These are phyloP conservation scores for Elasticomyces elasticus DNA, from an alignment of 495 filamentous ascomycete species.

Conservation along the genomic window DNA sequence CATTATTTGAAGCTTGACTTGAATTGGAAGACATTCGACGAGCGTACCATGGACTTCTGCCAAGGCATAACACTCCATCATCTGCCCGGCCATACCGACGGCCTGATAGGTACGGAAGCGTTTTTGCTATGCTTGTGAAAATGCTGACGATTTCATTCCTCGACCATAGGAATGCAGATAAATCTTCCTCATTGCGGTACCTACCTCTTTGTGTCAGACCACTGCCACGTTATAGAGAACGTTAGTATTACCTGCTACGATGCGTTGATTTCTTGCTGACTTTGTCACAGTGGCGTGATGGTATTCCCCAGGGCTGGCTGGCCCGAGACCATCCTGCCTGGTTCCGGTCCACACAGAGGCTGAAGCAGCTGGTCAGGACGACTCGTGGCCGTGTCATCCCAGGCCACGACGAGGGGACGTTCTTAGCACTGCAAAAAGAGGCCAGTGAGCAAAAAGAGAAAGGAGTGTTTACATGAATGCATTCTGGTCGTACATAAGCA, in stretches of 20 bases:
- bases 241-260: background rate
- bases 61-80: slow-evolving; percentile 34
- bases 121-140: too few relatives aligned
- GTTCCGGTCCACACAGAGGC: slow-evolving; percentile 30
- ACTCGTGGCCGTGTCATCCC: slow-evolving; percentile 30
- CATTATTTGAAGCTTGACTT: slow-evolving; percentile 32
- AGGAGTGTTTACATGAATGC: slow-evolving; percentile 11
- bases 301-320: slow-evolving; percentile 21
- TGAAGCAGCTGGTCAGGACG: slow-evolving; percentile 28
- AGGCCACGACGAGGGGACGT: slow-evolving; percentile 32
- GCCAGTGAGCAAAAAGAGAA: slow-evolving; percentile 9
- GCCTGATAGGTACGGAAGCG: too few relatives aligned
- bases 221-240: slow-evolving; percentile 33
- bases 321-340: slow-evolving; percentile 28
- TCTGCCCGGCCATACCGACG: slow-evolving; percentile 28
- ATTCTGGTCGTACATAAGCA: background rate
- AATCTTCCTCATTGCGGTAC: slow-evolving; percentile 32
- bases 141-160: too few relatives aligned
- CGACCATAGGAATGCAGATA: slow-evolving; percentile 33
- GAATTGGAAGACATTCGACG: slow-evolving; percentile 29
- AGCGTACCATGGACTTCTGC: slow-evolving; percentile 31
- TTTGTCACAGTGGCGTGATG: slow-evolving; percentile 19
- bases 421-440: slow-evolving; percentile 17
- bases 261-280: background rate
- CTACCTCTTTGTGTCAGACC: slow-evolving; percentile 32